Conservation (phyloP, 331 rosid genomes). For the Stylosanthes scabra region DNA sequence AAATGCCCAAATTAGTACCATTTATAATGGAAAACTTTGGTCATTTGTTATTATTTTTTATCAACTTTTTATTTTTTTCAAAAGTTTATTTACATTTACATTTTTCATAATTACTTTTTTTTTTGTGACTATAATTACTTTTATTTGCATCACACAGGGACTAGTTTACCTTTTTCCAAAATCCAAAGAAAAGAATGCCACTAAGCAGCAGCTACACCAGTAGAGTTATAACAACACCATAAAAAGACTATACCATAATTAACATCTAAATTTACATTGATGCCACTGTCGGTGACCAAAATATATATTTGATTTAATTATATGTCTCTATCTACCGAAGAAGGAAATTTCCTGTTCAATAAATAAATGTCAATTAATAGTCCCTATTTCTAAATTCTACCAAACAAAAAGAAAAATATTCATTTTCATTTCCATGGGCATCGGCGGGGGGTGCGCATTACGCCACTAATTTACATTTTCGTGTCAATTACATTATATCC, state of each 20-base stretch:
- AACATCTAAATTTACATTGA: slow-evolving; percentile 6
- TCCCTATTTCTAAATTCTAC: neutral
- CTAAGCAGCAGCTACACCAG: neutral
- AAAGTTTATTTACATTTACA: too few species aligned
- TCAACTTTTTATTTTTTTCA: too few species aligned
- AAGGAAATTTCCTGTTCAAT: neutral
- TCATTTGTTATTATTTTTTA: too few species aligned
- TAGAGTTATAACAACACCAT: neutral
- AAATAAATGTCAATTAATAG: neutral
- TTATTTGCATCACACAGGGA: too few species aligned
- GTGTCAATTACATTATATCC: slow-evolving; percentile 13
- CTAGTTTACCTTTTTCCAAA: too few species aligned
- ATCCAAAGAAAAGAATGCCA: neutral
- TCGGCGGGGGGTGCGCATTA: neutral
- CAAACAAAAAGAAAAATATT: too few species aligned
- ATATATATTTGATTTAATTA: neutral
- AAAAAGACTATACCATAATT: neutral
- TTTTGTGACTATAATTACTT: too few species aligned
- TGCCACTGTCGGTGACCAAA: slow-evolving; percentile 54
- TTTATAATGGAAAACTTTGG: too few species aligned
- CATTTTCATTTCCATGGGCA: neutral
- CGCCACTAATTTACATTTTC: slow-evolving; percentile 20
- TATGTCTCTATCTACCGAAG: neutral
- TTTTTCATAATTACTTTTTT: too few species aligned
- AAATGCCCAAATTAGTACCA: too few species aligned